Base-by-base conservation (phyloP, 1,139 yeast genomes). In the Saccharomycopsis hybrid region DNA sequence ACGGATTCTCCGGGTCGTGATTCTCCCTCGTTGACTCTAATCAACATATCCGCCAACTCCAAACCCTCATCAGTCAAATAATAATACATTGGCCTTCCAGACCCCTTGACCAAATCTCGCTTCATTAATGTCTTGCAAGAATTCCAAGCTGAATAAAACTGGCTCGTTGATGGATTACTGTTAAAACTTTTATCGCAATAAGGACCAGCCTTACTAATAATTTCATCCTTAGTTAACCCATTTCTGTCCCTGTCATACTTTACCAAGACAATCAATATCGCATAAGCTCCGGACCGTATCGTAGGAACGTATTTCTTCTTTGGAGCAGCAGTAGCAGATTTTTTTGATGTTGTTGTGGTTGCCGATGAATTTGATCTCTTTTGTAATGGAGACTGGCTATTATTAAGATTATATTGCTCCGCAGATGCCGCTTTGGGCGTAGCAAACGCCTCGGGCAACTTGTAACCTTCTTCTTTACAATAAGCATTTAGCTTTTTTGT, bases 221-320 rank as follows among this genome's bases (percentile, higher is more conserved):
- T 74, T 47, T 79, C 84, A 8, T 77, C 77, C 60, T 79, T 84
- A 3, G 80, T 73, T 61, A 85, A 62, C 0, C 89, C 89, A 29
- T 62, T 60, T 28, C 72, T 58, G 1, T 65, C 59, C 7, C 68
- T 65, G 59, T 84, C 92, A 32, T 74, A 64, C 42, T 78, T 70
- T 48, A 76, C 70, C 11, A 92, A 65, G 0, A 85, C 84, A 25
- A 89, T 57, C 38, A 92, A 60, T 4, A 92, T 85, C 0, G 95
- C 96, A 66, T 85, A 92, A 0, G 89, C 94, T 0, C 97, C 97
- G 0, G 95, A 80, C 41, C 94, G 69, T 55, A 79, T 80, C 43
- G 74, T 73, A 1, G 98, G 98, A 0, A 90, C 74, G 62, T 87
- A 92, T 41, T 65, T 69, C 52, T 72, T 69, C 49, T 62, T 69